phyloP scores from a whole-genome alignment of 2,329 filamentous ascomycete genomes.

The Aphanoascus verrucosus region DNA sequence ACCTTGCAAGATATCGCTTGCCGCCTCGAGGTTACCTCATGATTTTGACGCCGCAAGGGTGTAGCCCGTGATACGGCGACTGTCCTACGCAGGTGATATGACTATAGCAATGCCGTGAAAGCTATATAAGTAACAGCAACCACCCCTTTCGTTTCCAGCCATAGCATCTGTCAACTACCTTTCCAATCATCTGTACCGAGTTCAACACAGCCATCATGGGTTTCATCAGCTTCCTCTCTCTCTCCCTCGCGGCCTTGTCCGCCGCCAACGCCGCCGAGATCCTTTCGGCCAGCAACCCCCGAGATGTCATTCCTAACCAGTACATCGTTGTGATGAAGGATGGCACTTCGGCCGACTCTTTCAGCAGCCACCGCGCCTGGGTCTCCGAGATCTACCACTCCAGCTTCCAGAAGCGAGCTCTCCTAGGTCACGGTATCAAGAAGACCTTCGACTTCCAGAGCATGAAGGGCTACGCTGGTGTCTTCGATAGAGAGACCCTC shows the following conservation, averaged over 20 bases:
- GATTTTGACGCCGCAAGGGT: no score
- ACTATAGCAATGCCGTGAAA: no score
- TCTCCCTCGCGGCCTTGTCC: slow-evolving; percentile 5
- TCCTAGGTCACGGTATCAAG: neutral
- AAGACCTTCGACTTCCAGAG: slow-evolving; percentile 9
- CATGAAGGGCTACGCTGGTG: slow-evolving; percentile 12
- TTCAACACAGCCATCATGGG: neutral
- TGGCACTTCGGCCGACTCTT: slow-evolving; percentile 3
- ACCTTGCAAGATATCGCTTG: no score
- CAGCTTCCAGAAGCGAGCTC: neutral
- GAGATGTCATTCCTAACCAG: slow-evolving; percentile 8
- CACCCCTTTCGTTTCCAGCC: no score
- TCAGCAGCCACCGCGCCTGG: slow-evolving; percentile 11
- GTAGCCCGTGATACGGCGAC: no score
- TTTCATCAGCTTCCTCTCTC: slow-evolving; percentile 7
- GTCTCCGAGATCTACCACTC: slow-evolving; percentile 6
- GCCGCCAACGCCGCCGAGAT: slow-evolving; percentile 8
- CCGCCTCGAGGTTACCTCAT: no score
- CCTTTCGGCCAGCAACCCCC: neutral
- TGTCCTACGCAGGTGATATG: no score
- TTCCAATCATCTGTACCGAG: neutral
- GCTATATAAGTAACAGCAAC: no score
- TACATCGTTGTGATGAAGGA: slow-evolving; percentile 16
- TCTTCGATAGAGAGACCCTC: slow-evolving; percentile 11
- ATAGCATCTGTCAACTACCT: neutral